Conservation (phyloP, 345 rosid species). For the Euphorbia pulcherrima region DNA sequence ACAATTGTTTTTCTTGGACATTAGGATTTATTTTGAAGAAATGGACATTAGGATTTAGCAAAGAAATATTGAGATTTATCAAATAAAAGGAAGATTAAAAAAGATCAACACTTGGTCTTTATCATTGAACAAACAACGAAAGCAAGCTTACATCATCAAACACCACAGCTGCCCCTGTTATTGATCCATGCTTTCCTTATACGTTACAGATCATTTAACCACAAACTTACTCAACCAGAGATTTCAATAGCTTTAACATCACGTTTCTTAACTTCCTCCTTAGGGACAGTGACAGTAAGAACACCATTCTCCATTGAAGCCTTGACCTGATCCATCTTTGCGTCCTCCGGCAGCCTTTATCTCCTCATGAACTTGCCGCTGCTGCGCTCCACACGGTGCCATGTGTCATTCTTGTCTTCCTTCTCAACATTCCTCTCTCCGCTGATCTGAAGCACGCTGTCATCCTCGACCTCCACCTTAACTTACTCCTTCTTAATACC, state of each 20-base stretch:
- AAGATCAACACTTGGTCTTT: too few relatives aligned
- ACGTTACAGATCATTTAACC: too few relatives aligned
- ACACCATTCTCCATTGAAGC: conserved; percentile 20
- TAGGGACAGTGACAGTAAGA: conserved; percentile 15
- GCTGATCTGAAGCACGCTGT: conserved; percentile 17
- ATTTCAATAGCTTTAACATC: conserved; percentile 9
- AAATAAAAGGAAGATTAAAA: too few relatives aligned
- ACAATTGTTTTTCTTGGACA: too few relatives aligned
- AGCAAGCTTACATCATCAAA: too few relatives aligned
- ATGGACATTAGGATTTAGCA: too few relatives aligned
- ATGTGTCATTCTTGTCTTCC: conserved; percentile 8
- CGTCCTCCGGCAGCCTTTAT: conserved; percentile 22
- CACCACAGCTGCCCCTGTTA: too few relatives aligned
- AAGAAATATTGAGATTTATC: too few relatives aligned
- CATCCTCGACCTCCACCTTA: conserved; percentile 17
- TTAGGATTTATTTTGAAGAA: too few relatives aligned
- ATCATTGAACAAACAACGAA: too few relatives aligned
- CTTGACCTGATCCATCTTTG: conserved; percentile 8
- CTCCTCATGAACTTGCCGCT: conserved; percentile 20
- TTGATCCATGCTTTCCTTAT: too few relatives aligned
- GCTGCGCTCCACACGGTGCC: conserved; percentile 19
- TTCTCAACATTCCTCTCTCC: conserved; percentile 15
- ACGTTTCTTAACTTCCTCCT: conserved; percentile 12
- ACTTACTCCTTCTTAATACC: conserved; percentile 14
- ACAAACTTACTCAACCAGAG: too few relatives aligned